Percentiles rank a stretch among this genome's conserved stretches.
These are phyloP conservation scores for Ephemerocybe angulata DNA, from an alignment of 768 basidiomycete genomes.

Conservation along the genomic window DNA sequence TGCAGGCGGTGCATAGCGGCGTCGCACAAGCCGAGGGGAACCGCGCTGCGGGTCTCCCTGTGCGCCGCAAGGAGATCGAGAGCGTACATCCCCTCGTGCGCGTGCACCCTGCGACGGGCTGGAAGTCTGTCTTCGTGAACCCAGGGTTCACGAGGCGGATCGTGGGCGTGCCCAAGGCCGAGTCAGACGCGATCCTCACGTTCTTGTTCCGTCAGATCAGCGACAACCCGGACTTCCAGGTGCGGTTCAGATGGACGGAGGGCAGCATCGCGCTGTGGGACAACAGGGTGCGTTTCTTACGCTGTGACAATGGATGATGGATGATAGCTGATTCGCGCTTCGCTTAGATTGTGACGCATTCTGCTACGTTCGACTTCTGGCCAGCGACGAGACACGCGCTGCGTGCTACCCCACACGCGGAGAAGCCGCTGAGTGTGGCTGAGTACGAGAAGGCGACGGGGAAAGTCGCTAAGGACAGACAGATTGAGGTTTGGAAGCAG, in stretches of 20 bases:
- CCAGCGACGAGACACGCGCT: conserved; percentile 73
- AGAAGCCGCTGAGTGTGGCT: conserved; percentile 70
- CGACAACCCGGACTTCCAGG: conserved; percentile 69
- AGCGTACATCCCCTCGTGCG: conserved; percentile 77
- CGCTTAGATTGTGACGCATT: conserved; percentile 63
- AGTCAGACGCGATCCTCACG: conserved; percentile 68
- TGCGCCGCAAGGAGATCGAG: conserved; percentile 67
- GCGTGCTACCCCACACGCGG: conserved; percentile 78
- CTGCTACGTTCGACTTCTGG: conserved; percentile 82
- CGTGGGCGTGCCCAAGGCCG: conserved; percentile 74
- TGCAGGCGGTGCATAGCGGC: conserved; percentile 72
- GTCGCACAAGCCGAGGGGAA: conserved; percentile 76
- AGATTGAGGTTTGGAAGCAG: conserved; percentile 67
- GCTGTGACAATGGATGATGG: neutral
- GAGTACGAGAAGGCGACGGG: conserved; percentile 65
- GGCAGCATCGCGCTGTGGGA: conserved; percentile 87
- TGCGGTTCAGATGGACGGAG: conserved; percentile 73
- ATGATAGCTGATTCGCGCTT: neutral
- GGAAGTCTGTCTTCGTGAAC: conserved; percentile 83
- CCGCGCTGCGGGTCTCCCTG: conserved; percentile 62
- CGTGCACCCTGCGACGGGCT: conserved; percentile 80
- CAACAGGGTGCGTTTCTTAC: conserved; percentile 55
- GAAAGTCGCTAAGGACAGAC: conserved; percentile 68
- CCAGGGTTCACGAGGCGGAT: conserved; percentile 81
- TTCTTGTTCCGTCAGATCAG: conserved; percentile 72